Conservation (phyloP, 345 rosid species). For the Boechera divaricarpa region DNA sequence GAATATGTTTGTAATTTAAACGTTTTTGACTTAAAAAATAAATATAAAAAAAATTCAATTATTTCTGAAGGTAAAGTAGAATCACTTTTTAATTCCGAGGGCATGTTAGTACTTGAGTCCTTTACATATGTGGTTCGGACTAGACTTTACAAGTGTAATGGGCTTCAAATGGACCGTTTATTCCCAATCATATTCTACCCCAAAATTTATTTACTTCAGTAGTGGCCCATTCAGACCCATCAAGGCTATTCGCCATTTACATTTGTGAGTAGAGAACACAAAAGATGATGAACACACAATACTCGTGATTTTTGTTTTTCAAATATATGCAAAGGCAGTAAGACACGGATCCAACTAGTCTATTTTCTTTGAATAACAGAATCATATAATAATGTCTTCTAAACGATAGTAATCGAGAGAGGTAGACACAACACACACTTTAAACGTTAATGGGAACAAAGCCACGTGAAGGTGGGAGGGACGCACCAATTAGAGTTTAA, state of each 20-base stretch:
- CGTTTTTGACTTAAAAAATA: too few relatives aligned
- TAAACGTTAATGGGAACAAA: slow-evolving; percentile 39
- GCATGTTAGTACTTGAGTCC: too few relatives aligned
- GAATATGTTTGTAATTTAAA: too few relatives aligned
- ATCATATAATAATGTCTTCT: slow-evolving; percentile 13
- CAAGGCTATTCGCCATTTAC: slow-evolving; percentile 2
- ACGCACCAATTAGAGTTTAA: slow-evolving; percentile 36
- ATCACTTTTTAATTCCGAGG: too few relatives aligned
- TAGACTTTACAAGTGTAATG: neutral
- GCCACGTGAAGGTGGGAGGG: slow-evolving; percentile 37
- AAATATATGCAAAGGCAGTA: neutral
- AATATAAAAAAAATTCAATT: too few relatives aligned
- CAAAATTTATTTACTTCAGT: neutral
- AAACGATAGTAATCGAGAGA: neutral
- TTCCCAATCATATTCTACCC: neutral
- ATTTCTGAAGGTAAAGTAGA: too few relatives aligned
- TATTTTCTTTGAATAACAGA: slow-evolving; percentile 11
- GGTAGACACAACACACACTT: neutral
- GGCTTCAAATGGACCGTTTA: neutral
- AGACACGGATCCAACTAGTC: slow-evolving; percentile 3
- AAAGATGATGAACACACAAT: neutral
- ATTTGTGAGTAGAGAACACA: neutral
- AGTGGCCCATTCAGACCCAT: slow-evolving; percentile 12
- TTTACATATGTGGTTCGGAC: neutral
- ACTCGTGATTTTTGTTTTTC: slow-evolving; percentile 22